phyloP scores from a whole-genome alignment of 805 yeast species.

The Starmerella cellae region DNA sequence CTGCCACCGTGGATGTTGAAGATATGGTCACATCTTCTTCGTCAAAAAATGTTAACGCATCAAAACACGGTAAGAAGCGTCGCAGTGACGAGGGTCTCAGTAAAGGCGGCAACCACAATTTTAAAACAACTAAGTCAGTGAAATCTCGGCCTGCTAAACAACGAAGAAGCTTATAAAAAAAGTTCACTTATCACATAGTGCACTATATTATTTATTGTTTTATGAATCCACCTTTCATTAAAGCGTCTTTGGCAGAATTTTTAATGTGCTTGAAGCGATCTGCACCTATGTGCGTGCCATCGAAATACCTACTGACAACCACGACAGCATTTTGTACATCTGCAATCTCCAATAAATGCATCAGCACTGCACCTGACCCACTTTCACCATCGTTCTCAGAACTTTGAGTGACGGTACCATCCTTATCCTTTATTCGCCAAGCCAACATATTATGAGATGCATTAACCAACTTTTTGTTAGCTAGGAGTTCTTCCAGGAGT shows the following conservation, averaged over 20 bases:
- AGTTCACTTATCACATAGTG: background rate
- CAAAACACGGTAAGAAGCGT: background rate
- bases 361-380: slow-evolving; percentile 82
- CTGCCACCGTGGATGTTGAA: slow-evolving; percentile 1
- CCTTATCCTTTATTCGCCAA: slow-evolving; percentile 54
- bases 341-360: slow-evolving; percentile 56
- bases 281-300: slow-evolving; percentile 84
- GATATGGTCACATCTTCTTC: background rate
- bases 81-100: background rate
- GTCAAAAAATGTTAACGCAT: background rate
- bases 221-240: slow-evolving; percentile 48
- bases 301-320: slow-evolving; percentile 83
- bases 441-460: slow-evolving; percentile 78
- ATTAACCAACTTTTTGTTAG: slow-evolving; percentile 52
- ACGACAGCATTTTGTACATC: slow-evolving; percentile 77
- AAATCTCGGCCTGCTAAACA: background rate
- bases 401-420: slow-evolving; percentile 33
- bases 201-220: slow-evolving; percentile 4
- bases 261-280: slow-evolving; percentile 86
- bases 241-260: slow-evolving; percentile 73
- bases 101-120: background rate
- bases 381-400: slow-evolving; percentile 93
- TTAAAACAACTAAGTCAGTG: background rate
- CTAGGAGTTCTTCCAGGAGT: slow-evolving; percentile 38
- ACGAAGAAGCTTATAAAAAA: background rate